phyloP scores from a whole-genome alignment of 345 rosid genomes.

The Microcos paniculata region DNA sequence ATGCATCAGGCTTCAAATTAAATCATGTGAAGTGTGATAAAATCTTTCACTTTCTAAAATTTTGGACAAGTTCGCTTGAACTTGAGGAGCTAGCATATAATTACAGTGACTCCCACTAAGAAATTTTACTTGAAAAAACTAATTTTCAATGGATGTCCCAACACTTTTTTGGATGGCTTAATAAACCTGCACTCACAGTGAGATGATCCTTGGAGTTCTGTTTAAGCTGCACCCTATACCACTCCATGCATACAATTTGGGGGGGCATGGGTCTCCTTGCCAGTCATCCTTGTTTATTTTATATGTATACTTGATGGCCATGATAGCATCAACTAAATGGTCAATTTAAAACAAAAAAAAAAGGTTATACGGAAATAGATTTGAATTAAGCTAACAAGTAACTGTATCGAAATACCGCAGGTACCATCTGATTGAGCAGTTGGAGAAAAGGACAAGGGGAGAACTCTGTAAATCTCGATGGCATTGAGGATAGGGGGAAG shows the following conservation, averaged over 20 bases:
- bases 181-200: constrained; percentile 28
- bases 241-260: constrained; percentile 11
- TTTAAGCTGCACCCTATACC: constrained; percentile 21
- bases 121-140: too few species aligned
- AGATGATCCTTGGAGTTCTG: constrained; percentile 31
- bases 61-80: too few species aligned
- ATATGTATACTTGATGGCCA: constrained; percentile 13
- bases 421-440: neutral
- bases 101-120: too few species aligned
- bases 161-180: neutral
- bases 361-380: neutral
- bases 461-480: neutral
- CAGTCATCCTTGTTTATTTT: constrained; percentile 2
- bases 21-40: too few species aligned
- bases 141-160: too few species aligned
- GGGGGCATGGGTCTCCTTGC: too few species aligned
- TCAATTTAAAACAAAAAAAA: neutral
- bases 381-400: neutral
- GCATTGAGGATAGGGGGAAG: constrained; percentile 32
- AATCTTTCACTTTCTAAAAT: too few species aligned
- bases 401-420: neutral
- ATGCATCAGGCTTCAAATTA: too few species aligned
- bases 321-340: too few species aligned
- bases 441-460: neutral
- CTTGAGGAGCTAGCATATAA: neutral